A percentile compares a stretch with the other conserved stretches of the same genome.
phyloP scores from a whole-genome alignment of 2,329 filamentous ascomycete species.

The Furcasterigmium furcatum region DNA sequence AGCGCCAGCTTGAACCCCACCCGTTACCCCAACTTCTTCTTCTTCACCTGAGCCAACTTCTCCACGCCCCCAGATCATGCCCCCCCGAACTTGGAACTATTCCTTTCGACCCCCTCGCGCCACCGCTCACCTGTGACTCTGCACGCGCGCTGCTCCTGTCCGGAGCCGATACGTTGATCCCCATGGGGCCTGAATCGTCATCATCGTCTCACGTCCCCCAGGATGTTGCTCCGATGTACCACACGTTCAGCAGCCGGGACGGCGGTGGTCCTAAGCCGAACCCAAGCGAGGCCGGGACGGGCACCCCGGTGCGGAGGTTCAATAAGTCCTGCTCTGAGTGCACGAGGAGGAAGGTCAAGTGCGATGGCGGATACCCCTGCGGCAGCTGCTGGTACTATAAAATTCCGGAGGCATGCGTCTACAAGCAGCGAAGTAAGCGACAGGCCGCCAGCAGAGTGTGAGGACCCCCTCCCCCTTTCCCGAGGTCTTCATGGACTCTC shows the following conservation, averaged over 20 bases:
- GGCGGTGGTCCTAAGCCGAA: neutral
- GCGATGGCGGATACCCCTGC: constrained; percentile 33
- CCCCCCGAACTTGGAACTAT: too few species aligned
- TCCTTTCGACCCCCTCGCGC: too few species aligned
- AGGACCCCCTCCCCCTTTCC: neutral
- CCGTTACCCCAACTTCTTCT: too few species aligned
- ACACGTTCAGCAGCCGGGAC: constrained; percentile 9
- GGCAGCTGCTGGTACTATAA: constrained; percentile 32
- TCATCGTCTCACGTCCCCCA: too few species aligned
- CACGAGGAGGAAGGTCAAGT: constrained; percentile 28
- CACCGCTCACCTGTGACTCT: too few species aligned
- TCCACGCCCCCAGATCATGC: too few species aligned
- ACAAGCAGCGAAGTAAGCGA: constrained; percentile 22
- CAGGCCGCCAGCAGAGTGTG: constrained; percentile 25
- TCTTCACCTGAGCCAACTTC: too few species aligned
- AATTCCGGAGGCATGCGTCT: constrained; percentile 19
- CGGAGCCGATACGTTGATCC: too few species aligned
- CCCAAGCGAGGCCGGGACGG: neutral
- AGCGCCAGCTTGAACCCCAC: too few species aligned
- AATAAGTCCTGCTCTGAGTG: constrained; percentile 22
- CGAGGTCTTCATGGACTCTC: too few species aligned
- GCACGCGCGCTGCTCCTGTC: too few species aligned
- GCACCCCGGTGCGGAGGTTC: constrained; percentile 7
- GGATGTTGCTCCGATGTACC: constrained; percentile 5
- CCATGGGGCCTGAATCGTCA: too few species aligned